A percentile compares a stretch with the other conserved stretches of the same genome.
phyloP scores from a whole-genome alignment of 1,284 basidiomycete genomes.

The Moesziomyces parantarcticus region DNA sequence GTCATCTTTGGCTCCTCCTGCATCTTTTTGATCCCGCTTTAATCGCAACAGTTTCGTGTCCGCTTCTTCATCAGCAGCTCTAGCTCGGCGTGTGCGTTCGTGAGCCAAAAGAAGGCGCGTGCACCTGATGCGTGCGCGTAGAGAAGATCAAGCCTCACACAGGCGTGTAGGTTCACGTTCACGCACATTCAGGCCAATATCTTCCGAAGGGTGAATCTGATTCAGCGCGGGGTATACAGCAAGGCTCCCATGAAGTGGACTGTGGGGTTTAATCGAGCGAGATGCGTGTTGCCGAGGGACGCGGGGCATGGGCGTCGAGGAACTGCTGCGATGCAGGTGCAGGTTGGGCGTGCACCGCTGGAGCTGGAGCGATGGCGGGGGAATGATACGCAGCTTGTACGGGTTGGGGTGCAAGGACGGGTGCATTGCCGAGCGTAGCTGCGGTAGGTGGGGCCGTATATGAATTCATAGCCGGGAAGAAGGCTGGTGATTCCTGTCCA shows the following conservation, averaged over 20 bases:
- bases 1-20: constrained; percentile 6
- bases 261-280: constrained; percentile 17
- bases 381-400: constrained; percentile 2
- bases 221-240: neutral
- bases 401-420: constrained; percentile 10
- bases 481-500: neutral
- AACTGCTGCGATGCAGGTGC: constrained; percentile 1
- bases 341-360: neutral
- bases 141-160: neutral
- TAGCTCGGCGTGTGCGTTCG: no score
- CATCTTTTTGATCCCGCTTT: neutral
- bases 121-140: neutral
- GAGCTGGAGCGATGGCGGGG: neutral
- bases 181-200: no score
- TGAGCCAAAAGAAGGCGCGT: neutral
- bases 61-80: neutral
- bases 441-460: constrained; percentile 7
- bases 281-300: constrained; percentile 23
- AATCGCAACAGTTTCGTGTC: constrained; percentile 1
- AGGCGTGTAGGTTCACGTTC: neutral
- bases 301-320: constrained; percentile 9
- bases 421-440: constrained; percentile 14
- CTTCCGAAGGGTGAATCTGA: no score
- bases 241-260: neutral
- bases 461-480: neutral